phyloP scores from a whole-genome alignment of 768 basidiomycete genomes.

The Macrolepiota fuliginosa region DNA sequence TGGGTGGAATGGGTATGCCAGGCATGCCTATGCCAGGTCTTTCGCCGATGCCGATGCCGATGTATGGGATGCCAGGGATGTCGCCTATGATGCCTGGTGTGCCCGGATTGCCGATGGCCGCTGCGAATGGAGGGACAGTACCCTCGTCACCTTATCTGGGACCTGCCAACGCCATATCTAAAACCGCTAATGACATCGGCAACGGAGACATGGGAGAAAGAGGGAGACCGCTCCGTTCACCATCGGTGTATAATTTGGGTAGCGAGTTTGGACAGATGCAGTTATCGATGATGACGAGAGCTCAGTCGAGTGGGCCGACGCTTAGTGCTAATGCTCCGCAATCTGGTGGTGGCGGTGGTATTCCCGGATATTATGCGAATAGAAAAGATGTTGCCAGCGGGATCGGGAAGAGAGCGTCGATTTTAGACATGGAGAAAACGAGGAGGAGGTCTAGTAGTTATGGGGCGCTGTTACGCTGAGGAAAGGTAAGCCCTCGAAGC shows the following conservation, averaged over 20 bases:
- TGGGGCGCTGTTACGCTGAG: not conserved
- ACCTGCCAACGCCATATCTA: not conserved
- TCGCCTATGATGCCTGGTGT: constrained; percentile 5
- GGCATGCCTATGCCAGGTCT: constrained; percentile 16
- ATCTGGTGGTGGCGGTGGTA: not conserved
- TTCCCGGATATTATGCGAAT: not conserved
- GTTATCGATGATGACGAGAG: constrained; percentile 16
- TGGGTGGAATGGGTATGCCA: constrained; percentile 13
- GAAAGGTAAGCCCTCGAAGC: not conserved
- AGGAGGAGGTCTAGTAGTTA: not conserved
- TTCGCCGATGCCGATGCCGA: constrained; percentile 15
- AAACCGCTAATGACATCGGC: not conserved
- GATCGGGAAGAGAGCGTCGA: not conserved
- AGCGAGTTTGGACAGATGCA: constrained; percentile 41
- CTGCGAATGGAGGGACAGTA: not conserved
- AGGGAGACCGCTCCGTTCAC: constrained; percentile 15
- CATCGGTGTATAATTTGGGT: constrained; percentile 32
- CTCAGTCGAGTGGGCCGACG: constrained; percentile 4
- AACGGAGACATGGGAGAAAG: too few species aligned
- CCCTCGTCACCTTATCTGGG: not conserved
- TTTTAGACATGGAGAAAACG: not conserved
- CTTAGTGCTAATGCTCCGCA: not conserved
- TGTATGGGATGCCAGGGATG: constrained; percentile 16
- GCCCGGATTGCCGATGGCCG: constrained; percentile 4
- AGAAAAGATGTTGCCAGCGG: not conserved